Evolutionary conservation across 306 rosid species (phyloP), one percentile per base, ranked within the genome.

Genomic region (Oemleria cerasiformis): DNA sequence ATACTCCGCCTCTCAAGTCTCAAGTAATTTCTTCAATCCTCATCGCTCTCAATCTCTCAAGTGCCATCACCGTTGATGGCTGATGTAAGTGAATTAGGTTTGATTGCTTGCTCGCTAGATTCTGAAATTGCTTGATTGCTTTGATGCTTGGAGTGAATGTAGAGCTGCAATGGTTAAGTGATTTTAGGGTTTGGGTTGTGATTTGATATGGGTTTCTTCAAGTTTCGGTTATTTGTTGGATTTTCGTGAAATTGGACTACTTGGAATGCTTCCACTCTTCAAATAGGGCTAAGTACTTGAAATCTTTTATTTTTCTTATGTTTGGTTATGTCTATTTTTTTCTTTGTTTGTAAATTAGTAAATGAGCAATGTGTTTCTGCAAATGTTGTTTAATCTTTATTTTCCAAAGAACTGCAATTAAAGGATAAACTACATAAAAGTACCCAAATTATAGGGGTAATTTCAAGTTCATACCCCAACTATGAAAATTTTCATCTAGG

Each of bases 81-180:
- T n/a, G n/a, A n/a, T n/a, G n/a, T n/a, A n/a, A n/a, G 23, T 6
- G 9, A 75, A 5, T 30, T 54, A 47, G 73, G 57, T 62, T n/a
- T n/a, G n/a, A n/a, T 53, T 72, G 39, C 12, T 50, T 41, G 30
- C 16, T 19, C 9, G 63, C n/a, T 23, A 40, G 53, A n/a, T 75
- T 58, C 47, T 53, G 55, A 69, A 43, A 72, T 76, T 73, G 55
- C 50, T 76, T 63, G 63, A 41, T 55, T 62, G 76, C 45, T 67
- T 61, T 61, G 62, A 30, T 44, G 36, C 13, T 50, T 73, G 39
- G 55, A 10, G 36, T 45, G 34, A 54, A 45, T 49, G 11, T 42
- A 7, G 63, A 65, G 65, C 53, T 79, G 54, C 19, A 51, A 17
- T 49, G n/a, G 45, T 67, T 64, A 30, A 42, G 50, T 45, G 63